These are phyloP conservation scores for Aspergillus heteromorphus DNA, from an alignment of 495 filamentous ascomycete species.

Conservation along the genomic window DNA sequence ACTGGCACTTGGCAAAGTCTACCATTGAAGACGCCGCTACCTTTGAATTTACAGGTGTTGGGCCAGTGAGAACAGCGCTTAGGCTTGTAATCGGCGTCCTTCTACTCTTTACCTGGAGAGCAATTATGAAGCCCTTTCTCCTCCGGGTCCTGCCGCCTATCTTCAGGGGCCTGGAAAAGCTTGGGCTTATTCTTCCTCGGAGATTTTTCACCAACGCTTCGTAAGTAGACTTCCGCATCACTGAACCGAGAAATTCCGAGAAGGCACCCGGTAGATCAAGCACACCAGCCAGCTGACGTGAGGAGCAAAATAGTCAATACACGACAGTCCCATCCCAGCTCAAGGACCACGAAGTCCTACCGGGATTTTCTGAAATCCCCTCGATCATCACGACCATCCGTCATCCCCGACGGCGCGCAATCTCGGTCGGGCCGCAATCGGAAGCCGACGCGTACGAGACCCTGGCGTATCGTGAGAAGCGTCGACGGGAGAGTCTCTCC, in stretches of 20 bases:
- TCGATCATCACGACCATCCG: slow-evolving; percentile 71
- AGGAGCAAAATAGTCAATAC: slow-evolving; percentile 57
- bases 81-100: slow-evolving; percentile 75
- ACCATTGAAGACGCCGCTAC: slow-evolving; percentile 31
- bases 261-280: neutral
- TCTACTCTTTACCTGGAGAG: slow-evolving; percentile 84
- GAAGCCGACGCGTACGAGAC: slow-evolving; percentile 95
- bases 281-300: neutral
- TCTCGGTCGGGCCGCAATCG: slow-evolving; percentile 91
- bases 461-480: slow-evolving; percentile 82
- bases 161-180: slow-evolving; percentile 77
- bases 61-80: slow-evolving; percentile 52
- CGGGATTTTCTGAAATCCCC: slow-evolving; percentile 77
- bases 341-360: slow-evolving; percentile 81
- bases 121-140: slow-evolving; percentile 75
- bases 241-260: slow-evolving; percentile 4
- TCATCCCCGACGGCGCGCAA: slow-evolving; percentile 70
- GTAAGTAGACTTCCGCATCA: slow-evolving; percentile 33
- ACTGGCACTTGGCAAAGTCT: slow-evolving; percentile 69
- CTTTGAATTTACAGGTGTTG: slow-evolving; percentile 57
- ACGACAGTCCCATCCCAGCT: slow-evolving; percentile 71
- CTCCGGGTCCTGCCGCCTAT: slow-evolving; percentile 74
- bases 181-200: slow-evolving; percentile 72
- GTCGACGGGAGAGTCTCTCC: slow-evolving; percentile 66
- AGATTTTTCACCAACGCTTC: slow-evolving; percentile 86